Base-by-base conservation (phyloP, 179 eudicot species). In the Heliamphora pulchella region DNA sequence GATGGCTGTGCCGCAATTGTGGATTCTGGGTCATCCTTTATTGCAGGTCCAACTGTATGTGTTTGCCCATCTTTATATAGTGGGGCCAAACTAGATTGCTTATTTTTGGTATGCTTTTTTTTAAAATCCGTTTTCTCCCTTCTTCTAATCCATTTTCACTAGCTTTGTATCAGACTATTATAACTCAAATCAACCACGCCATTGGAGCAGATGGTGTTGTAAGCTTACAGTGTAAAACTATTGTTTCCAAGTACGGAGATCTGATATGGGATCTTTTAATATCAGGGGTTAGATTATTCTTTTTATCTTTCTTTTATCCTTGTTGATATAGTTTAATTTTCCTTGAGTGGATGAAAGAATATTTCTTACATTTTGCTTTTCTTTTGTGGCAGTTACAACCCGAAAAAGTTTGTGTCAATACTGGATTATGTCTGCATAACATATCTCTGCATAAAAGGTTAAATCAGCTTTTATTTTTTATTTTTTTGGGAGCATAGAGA, bases 41-140 rank as follows among this genome's bases (percentile, higher is more conserved):
- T 91, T 65, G 87, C 89, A 44, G 94, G 94, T 48, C 94, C 92
- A 81, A 83, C 86, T 80, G 94, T 89, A 88, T 75, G 84, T 14
- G 5, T 67, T n/a, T 71, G 50, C 58, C 78, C 50, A 74, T 5
- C 50, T 39, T 57, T 6, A 31, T 2, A 15, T 64, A 3, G 8
- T 31, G 4, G 15, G 9, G n/a, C 4, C 6, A 18, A 64, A 67
- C 17, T 67, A 31, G 9, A 64, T 64, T 2, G 5, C 6, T 64
- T 64, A 2, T 20, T 17, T 20, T 8, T 47, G 47, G 0, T 66
- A 14, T 8, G 0, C 66, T 3, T 17, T 2, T 51, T 66, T 2
- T 48, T 15, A 8, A 4, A 13, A 13, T 54, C 47, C 8, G 2
- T 67, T 43, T 67, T 14, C n/a, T 5, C 20, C 18, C 14, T 14